These are phyloP conservation scores for Aspergillus sp. DNA, from an alignment of 2,329 filamentous ascomycete species.

Conservation along the genomic window DNA sequence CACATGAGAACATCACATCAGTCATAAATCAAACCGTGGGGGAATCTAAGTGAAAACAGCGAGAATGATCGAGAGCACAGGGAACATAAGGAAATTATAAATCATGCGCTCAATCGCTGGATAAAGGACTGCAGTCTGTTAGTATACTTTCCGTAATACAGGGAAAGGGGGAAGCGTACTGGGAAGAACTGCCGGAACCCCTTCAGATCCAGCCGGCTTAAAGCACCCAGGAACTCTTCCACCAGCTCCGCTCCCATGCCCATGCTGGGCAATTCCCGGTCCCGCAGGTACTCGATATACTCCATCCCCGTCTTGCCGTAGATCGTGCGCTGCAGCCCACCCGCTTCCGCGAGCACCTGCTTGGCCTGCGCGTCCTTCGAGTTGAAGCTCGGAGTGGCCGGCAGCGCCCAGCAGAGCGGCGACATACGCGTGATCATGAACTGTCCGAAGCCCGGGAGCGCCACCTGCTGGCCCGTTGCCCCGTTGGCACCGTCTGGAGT, in stretches of 20 bases:
- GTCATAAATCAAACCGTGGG: slow-evolving; percentile 27
- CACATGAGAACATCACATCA: slow-evolving; percentile 19
- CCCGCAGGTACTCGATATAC: slow-evolving; percentile 60
- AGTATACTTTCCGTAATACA: slow-evolving; percentile 11
- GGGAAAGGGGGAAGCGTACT: slow-evolving; percentile 22
- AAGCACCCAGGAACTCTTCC: slow-evolving; percentile 45
- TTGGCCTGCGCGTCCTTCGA: slow-evolving; percentile 84
- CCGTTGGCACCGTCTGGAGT: slow-evolving; percentile 40
- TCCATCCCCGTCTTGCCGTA: slow-evolving; percentile 83
- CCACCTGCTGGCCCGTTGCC: slow-evolving; percentile 36
- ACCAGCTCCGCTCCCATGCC: slow-evolving; percentile 47
- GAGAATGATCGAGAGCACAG: slow-evolving; percentile 8
- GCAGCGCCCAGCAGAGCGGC: slow-evolving; percentile 82
- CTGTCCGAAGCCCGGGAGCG: slow-evolving; percentile 80
- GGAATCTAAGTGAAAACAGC: slow-evolving; percentile 22
- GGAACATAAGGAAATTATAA: slow-evolving; percentile 13
- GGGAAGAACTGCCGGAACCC: slow-evolving; percentile 50
- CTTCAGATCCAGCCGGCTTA: slow-evolving; percentile 44
- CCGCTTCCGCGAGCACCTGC: slow-evolving; percentile 84
- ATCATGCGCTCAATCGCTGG: slow-evolving; percentile 45
- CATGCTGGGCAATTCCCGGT: slow-evolving; percentile 45
- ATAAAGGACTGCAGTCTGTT: slow-evolving; percentile 37
- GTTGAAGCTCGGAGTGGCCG: slow-evolving; percentile 74
- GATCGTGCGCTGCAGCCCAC: slow-evolving; percentile 80
- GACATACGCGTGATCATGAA: slow-evolving; percentile 92